phyloP scores from a whole-genome alignment of 768 basidiomycete genomes.

The Austroboletus eburneus region DNA sequence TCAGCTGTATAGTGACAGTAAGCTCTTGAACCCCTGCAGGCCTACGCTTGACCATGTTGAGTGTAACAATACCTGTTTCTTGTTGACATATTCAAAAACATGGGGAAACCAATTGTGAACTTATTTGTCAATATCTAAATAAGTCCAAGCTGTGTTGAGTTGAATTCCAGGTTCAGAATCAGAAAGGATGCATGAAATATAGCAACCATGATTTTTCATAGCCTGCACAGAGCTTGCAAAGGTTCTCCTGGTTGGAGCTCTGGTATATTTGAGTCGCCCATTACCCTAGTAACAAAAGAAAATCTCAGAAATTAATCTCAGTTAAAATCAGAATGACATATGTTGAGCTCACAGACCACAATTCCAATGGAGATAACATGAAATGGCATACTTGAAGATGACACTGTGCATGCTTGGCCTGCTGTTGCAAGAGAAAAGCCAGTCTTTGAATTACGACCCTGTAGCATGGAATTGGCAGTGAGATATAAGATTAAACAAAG shows the following conservation, averaged over 20 bases:
- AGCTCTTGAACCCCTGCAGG: no score
- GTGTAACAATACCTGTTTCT: no score
- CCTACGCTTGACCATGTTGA: no score
- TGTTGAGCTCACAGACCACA: background rate
- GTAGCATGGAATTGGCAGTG: no score
- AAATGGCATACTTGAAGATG: background rate
- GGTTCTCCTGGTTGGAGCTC: background rate
- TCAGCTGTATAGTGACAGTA: no score
- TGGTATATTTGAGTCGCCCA: background rate
- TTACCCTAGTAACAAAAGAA: background rate
- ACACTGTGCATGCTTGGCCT: background rate
- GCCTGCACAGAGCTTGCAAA: background rate
- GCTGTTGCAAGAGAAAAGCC: background rate
- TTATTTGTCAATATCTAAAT: background rate
- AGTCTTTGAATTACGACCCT: no score
- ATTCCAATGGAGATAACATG: background rate
- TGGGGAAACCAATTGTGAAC: background rate
- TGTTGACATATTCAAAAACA: background rate
- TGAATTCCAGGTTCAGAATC: background rate
- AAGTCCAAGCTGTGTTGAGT: background rate
- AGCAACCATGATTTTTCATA: background rate
- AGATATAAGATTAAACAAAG: no score
- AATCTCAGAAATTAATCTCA: background rate
- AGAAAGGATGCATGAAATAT: background rate
- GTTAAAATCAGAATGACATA: background rate